phyloP scores from a whole-genome alignment of 495 filamentous ascomycete genomes.

The Penicillium odoratum region DNA sequence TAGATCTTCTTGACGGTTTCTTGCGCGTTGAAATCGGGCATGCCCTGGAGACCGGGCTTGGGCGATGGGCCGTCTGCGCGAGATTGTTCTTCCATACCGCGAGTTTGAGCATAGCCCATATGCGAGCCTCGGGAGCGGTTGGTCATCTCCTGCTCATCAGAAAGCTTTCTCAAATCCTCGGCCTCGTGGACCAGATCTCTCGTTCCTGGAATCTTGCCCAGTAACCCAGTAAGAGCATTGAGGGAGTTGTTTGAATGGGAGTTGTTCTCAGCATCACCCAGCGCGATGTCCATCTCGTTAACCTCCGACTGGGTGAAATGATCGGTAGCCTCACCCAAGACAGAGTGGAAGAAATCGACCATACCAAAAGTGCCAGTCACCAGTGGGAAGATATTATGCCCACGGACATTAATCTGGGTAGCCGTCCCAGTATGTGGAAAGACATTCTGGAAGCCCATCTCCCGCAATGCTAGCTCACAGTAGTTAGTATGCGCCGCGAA shows the following conservation, averaged over 20 bases:
- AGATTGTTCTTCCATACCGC: constrained; percentile 14
- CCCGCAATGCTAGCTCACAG: constrained; percentile 80
- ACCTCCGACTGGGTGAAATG: constrained; percentile 96
- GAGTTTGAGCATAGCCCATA: constrained; percentile 31
- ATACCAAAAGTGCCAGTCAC: constrained; percentile 90
- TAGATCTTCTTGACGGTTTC: constrained; percentile 84
- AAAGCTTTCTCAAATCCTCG: constrained; percentile 67
- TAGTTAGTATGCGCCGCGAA: constrained; percentile 97
- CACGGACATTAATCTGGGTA: constrained; percentile 71
- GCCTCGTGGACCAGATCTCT: constrained; percentile 78
- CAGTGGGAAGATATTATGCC: constrained; percentile 77
- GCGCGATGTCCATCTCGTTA: constrained; percentile 78
- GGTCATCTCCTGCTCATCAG: constrained; percentile 70
- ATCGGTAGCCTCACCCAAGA: constrained; percentile 93
- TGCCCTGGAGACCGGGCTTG: constrained; percentile 61
- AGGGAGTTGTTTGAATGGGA: constrained; percentile 44
- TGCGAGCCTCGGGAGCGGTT: constrained; percentile 45
- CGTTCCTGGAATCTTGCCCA: constrained; percentile 77
- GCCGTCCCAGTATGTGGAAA: constrained; percentile 81
- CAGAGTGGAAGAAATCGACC: constrained; percentile 94
- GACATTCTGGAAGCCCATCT: constrained; percentile 77
- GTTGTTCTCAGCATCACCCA: constrained; percentile 59
- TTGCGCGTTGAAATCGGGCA: constrained; percentile 79
- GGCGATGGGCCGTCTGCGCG: constrained; percentile 31
- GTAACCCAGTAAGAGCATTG: constrained; percentile 64